These are phyloP conservation scores for Hyaloscypha variabilis DNA, from an alignment of 495 filamentous ascomycete genomes.

Conservation along the genomic window DNA sequence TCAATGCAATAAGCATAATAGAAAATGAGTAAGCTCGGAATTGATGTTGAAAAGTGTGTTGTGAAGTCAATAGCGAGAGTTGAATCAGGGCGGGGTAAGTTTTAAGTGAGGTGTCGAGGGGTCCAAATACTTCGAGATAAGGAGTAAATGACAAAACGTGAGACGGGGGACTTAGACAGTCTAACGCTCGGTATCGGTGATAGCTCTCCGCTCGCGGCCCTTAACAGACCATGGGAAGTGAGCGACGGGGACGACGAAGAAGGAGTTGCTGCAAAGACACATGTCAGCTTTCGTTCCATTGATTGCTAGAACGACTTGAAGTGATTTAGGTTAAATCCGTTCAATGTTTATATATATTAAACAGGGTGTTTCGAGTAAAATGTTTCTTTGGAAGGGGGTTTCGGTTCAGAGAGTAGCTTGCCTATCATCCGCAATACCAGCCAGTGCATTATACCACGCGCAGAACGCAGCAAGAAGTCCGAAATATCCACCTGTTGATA, in stretches of 20 bases:
- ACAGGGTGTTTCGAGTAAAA: background rate
- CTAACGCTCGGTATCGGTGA: constrained; percentile 29
- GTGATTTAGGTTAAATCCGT: constrained; percentile 5
- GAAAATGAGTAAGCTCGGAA: too few species aligned
- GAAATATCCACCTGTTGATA: constrained; percentile 85
- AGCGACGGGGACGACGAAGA: constrained; percentile 92
- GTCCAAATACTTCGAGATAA: too few species aligned
- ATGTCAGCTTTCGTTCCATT: background rate
- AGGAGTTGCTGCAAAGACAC: constrained; percentile 62
- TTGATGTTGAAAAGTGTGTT: too few species aligned
- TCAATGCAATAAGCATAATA: too few species aligned
- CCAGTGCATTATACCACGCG: constrained; percentile 96
- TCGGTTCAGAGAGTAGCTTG: constrained; percentile 37
- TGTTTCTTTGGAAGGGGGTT: background rate
- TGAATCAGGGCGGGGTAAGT: too few species aligned
- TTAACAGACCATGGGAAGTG: constrained; percentile 98
- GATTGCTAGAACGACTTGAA: background rate
- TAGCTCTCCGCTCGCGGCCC: constrained; percentile 55
- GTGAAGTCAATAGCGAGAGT: too few species aligned
- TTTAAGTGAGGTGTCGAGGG: too few species aligned
- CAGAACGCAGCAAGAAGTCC: constrained; percentile 82
- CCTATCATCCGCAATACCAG: constrained; percentile 93
- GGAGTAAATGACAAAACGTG: too few species aligned
- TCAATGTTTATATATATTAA: background rate
- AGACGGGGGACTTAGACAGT: constrained; percentile 27